phyloP scores from a whole-genome alignment of 192 early-diverging fungal genomes.

The Chytriomyces sp. region DNA sequence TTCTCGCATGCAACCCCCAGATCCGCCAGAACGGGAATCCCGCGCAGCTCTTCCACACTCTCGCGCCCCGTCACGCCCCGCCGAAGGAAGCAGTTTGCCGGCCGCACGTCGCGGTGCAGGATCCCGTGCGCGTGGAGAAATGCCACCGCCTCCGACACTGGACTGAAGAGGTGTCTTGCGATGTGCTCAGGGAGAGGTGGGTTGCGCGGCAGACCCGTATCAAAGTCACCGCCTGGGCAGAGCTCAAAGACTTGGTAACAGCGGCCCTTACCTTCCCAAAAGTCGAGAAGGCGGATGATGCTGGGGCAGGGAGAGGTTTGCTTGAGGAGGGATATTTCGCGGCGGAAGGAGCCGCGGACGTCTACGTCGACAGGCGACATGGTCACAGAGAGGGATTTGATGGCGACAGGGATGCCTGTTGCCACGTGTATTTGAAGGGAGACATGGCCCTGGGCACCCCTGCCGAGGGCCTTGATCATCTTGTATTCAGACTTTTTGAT shows the following conservation, averaged over 20 bases:
- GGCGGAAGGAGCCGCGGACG: conserved; percentile 17
- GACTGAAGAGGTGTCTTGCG: no score
- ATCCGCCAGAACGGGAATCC: conserved; percentile 25
- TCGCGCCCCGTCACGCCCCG: not conserved
- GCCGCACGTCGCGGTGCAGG: conserved; percentile 24
- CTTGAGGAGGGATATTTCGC: conserved; percentile 19
- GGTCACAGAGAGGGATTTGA: conserved; percentile 23
- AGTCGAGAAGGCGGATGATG: no score
- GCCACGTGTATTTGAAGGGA: not conserved
- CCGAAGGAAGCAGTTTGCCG: conserved; percentile 25
- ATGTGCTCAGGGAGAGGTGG: no score
- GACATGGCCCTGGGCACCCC: conserved; percentile 23
- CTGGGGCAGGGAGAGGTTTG: not conserved
- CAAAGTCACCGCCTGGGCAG: conserved; percentile 23
- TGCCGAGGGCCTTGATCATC: no score
- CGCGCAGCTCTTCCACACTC: not conserved
- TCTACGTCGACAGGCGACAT: not conserved
- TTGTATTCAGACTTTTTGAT: no score
- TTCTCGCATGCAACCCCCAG: conserved; percentile 23
- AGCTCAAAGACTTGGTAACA: conserved; percentile 27
- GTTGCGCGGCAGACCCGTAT: not conserved
- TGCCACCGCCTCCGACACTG: conserved; percentile 21
- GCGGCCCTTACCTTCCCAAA: conserved; percentile 25
- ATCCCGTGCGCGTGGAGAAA: conserved; percentile 21
- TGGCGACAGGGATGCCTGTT: conserved; percentile 14